Evolutionary conservation across 1,284 basidiomycete species (phyloP), one percentile per base, ranked within the genome.

Genomic region (Stereum hirsutum): DNA sequence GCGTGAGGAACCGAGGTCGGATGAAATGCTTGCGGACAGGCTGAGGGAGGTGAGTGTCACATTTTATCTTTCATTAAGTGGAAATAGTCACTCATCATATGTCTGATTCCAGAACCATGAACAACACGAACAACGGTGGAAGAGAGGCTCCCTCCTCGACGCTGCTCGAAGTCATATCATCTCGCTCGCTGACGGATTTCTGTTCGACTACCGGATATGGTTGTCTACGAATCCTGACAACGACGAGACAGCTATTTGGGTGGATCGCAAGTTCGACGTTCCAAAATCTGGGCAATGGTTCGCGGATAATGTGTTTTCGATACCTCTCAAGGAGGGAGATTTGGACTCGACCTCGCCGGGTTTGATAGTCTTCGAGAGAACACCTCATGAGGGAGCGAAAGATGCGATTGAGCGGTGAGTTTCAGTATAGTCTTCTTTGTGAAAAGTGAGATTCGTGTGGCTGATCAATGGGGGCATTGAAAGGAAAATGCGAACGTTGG

Each of bases 211-310:
- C 78, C 64, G 66, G 7, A 52, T 75, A 19, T 87, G 83, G 84
- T 52, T 87, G n/a, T 82, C 82, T 2, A 64, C 75, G 54, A 86
- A 87, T 53, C 72, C 74, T 3, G 77, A 76, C 42, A 75, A 68
- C 49, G 84, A 87, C 52, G 73, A 71, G 11, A 86, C 83, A 5
- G 83, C 83, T 2, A 83, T 85, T 33, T 87, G 83, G 84, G 51
- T 86, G 36, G 77, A 85, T 53, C 69, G 68, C 49, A 87, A 87
- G 58, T 84, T 86, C 48, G 67, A 78, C 47, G 68, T 84, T 14
- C 79, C 80, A 0, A 56, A 63, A 2, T 78, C 78, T 1, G 82
- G 82, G 3, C 48, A 59, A 31, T 85, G 81, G 81, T 60, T 62
- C 8, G 66, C 69, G 11, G 78, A 78, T 49, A 59, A 55, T 6